These are phyloP conservation scores for Avena insularis DNA, from an alignment of 176 grass and related monocot genomes.

Conservation along the genomic window DNA sequence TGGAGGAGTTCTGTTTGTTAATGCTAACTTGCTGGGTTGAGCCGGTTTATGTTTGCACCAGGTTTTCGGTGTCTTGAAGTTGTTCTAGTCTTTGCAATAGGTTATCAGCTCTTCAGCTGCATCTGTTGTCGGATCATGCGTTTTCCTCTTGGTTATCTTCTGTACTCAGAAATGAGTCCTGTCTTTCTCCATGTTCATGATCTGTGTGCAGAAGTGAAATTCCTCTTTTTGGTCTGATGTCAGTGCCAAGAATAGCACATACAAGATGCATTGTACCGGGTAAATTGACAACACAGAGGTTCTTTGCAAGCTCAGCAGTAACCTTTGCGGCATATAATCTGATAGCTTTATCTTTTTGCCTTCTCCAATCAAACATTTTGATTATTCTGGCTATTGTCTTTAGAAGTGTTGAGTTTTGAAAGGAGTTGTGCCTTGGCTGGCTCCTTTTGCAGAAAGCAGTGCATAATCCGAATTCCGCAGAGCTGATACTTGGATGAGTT, in stretches of 20 bases:
- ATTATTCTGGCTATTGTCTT: not conserved
- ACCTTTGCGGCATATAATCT: slow-evolving; percentile 15
- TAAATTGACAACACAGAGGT: not conserved
- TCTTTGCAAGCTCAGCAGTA: slow-evolving; percentile 3
- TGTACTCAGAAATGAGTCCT: not conserved
- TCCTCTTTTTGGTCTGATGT: not conserved
- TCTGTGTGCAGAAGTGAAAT: not conserved
- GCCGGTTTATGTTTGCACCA: not conserved
- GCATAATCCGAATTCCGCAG: not conserved
- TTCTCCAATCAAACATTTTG: slow-evolving; percentile 1
- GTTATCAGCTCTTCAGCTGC: not conserved
- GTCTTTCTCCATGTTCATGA: not conserved
- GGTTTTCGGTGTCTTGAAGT: not conserved
- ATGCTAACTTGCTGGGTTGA: not conserved
- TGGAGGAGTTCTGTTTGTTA: not conserved
- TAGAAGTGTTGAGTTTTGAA: not conserved
- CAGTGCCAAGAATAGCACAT: not conserved
- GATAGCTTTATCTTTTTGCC: not conserved
- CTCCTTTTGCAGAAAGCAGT: not conserved
- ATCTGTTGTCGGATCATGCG: not conserved
- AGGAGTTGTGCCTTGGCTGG: not conserved
- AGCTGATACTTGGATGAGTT: not conserved
- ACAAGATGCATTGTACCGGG: not conserved
- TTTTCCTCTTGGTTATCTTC: not conserved
- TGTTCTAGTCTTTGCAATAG: not conserved